Conservation (phyloP, 2,329 filamentous ascomycete genomes). For the Paracorniculantispora psalliotae region DNA sequence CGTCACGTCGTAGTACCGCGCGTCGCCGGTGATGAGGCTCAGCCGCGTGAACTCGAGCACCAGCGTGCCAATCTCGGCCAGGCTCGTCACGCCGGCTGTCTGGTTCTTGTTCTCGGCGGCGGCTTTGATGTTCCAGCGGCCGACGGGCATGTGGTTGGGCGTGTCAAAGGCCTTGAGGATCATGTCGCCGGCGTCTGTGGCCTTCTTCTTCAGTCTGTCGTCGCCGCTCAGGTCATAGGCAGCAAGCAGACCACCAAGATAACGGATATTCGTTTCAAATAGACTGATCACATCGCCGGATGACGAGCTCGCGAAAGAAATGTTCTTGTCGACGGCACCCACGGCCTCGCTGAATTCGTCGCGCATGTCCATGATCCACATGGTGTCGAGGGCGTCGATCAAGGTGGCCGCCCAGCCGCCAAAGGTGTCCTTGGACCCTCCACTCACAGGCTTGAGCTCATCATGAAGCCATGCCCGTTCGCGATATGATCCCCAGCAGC, state of each 20-base stretch:
- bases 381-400: conserved; percentile 56
- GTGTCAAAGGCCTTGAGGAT: conserved; percentile 49
- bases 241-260: conserved; percentile 47
- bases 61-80: conserved; percentile 62
- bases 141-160: conserved; percentile 42
- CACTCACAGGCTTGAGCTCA: conserved; percentile 46
- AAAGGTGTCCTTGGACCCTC: conserved; percentile 42
- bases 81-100: conserved; percentile 28
- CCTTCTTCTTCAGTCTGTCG: conserved; percentile 39
- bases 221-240: conserved; percentile 47
- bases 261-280: conserved; percentile 53
- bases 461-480: conserved; percentile 48
- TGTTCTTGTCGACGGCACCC: conserved; percentile 37
- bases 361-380: conserved; percentile 57
- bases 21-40: conserved; percentile 62
- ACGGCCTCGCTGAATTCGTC: conserved; percentile 53
- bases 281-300: conserved; percentile 37
- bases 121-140: conserved; percentile 23
- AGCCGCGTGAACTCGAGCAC: conserved; percentile 68
- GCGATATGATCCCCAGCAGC: conserved; percentile 48
- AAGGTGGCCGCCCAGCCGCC: conserved; percentile 55
- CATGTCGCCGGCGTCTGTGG: conserved; percentile 47
- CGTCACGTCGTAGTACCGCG: conserved; percentile 70
- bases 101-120: conserved; percentile 23
- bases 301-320: conserved; percentile 46